Conservation (phyloP, 2,329 filamentous ascomycete genomes). For the Talaromyces pinophilus region DNA sequence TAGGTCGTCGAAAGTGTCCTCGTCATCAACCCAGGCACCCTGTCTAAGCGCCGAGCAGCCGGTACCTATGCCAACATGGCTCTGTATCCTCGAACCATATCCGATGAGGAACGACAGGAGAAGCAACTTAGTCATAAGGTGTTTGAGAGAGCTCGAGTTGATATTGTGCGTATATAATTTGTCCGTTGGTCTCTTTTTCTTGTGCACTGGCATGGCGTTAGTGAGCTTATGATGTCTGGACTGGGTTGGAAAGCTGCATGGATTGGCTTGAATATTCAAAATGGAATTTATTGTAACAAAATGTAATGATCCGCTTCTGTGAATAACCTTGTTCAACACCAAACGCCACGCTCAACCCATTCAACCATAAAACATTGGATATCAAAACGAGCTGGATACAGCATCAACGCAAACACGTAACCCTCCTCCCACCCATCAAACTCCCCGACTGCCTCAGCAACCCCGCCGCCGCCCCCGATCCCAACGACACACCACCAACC, state of each 20-base stretch:
- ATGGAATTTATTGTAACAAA: neutral
- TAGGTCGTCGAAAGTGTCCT: conserved; percentile 89
- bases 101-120: conserved; percentile 58
- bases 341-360: conserved; percentile 16
- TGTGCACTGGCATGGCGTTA: neutral
- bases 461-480: conserved; percentile 20
- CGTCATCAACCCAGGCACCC: conserved; percentile 83
- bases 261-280: neutral
- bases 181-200: neutral
- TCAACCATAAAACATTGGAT: neutral
- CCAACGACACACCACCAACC: conserved; percentile 13
- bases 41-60: conserved; percentile 80
- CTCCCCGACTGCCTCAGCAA: conserved; percentile 34
- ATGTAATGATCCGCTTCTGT: neutral
- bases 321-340: neutral
- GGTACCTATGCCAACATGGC: conserved; percentile 84
- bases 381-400: neutral
- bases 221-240: neutral
- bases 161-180: conserved; percentile 73
- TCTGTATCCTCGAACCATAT: conserved; percentile 65
- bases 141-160: conserved; percentile 80
- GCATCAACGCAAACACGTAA: conserved; percentile 38
- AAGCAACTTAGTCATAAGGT: conserved; percentile 71
- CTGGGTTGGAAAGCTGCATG: neutral
- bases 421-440: conserved; percentile 43